phyloP scores from a whole-genome alignment of 2,329 filamentous ascomycete genomes.

The Dactylellina parvicollis region DNA sequence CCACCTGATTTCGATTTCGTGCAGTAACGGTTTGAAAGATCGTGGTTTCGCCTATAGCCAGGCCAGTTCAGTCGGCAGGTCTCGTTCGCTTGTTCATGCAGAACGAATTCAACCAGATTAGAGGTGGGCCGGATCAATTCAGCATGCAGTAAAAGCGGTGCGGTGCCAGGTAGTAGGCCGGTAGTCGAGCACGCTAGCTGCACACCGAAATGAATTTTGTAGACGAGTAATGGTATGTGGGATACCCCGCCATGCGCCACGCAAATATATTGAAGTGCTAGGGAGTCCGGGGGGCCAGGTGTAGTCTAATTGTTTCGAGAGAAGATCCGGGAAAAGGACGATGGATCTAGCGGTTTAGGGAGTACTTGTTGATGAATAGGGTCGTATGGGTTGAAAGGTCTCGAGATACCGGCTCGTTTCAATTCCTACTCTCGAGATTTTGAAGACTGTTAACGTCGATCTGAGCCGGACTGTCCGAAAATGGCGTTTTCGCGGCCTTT shows the following conservation, averaged over 20 bases:
- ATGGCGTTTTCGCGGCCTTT: neutral
- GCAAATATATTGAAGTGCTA: constrained; percentile 26
- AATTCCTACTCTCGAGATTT: constrained; percentile 17
- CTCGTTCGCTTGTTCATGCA: constrained; percentile 54
- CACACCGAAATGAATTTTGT: constrained; percentile 38
- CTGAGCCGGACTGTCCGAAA: neutral
- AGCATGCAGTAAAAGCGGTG: constrained; percentile 41
- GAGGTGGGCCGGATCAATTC: constrained; percentile 53
- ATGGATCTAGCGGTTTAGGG: no score
- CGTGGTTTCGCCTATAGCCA: constrained; percentile 42
- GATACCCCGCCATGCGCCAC: constrained; percentile 50
- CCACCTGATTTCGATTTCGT: constrained; percentile 54
- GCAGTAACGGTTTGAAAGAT: constrained; percentile 46
- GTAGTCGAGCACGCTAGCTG: constrained; percentile 44
- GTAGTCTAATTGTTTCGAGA: neutral
- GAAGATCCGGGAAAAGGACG: neutral
- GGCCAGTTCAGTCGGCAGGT: constrained; percentile 40
- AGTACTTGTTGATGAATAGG: no score
- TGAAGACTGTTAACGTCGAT: constrained; percentile 25
- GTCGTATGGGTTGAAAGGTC: neutral
- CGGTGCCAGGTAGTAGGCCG: constrained; percentile 31
- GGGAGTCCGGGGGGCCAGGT: constrained; percentile 3
- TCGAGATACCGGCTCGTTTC: constrained; percentile 1
- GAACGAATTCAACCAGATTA: constrained; percentile 52
- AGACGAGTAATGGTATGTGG: constrained; percentile 28